Base-by-base conservation (phyloP, 1,284 basidiomycete species). In the Gomphus bonarii region DNA sequence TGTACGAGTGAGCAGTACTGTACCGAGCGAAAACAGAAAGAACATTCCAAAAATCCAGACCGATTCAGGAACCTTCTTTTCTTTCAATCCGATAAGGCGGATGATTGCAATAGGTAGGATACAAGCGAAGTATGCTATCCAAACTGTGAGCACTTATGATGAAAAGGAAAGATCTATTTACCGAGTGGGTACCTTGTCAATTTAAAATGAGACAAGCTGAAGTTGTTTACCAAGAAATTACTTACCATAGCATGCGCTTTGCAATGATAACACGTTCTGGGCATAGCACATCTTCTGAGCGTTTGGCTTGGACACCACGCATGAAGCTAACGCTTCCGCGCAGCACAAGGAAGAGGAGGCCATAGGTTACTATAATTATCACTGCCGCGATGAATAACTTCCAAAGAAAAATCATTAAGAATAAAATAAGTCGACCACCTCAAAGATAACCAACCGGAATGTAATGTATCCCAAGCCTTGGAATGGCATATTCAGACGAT, bases 341-440 rank as follows among this genome's bases (percentile, higher is more conserved):
- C 56, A 80, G 63, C 16, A 69, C 70, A 30, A 79, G 65, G 66
- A 75, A 78, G 11, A 80, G 71, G 3, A 79, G 65, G 5, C 62
- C 62, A 61, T 78, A 80, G n/a, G 81, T 68, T n/a, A 77, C 57
- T 59, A 78, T 72, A 60, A 74, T 74, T 28, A 73, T 54, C 4
- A 70, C 43, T 3, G 77, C 75, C 6, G 76, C 74, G 4, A 76
- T 56, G 65, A 81, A 77, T 71, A 80, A 75, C 79, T n/a, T n/a
- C n/a, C n/a, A n/a, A n/a, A n/a, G n/a, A n/a, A n/a, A n/a, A n/a
- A n/a, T n/a, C n/a, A n/a, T n/a, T n/a, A n/a, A n/a, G n/a, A n/a
- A n/a, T n/a, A n/a, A n/a, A n/a, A n/a, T n/a, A n/a, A n/a, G n/a
- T n/a, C n/a, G n/a, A 18, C 31, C n/a, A 22, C 14, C 57, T 76